These are phyloP conservation scores for Zygoascus ofunaensis DNA, from an alignment of 805 yeast genomes.

Conservation along the genomic window DNA sequence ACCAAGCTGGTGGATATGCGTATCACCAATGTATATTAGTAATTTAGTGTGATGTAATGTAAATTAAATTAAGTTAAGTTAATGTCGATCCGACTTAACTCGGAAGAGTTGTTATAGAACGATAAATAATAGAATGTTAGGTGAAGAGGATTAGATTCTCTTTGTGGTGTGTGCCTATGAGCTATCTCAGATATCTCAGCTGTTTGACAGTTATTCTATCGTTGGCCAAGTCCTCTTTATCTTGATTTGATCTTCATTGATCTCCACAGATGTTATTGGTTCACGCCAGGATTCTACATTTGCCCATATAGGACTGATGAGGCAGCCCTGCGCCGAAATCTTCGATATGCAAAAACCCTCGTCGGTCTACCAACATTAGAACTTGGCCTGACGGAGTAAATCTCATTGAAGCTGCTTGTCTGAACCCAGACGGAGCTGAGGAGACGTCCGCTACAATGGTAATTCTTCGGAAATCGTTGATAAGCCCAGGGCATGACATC, in stretches of 20 bases:
- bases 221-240: too few species aligned
- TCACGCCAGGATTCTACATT: conserved; percentile 22
- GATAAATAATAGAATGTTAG: neutral
- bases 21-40: conserved; percentile 19
- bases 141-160: neutral
- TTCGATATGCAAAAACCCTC: conserved; percentile 67
- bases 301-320: conserved; percentile 33
- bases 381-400: conserved; percentile 79
- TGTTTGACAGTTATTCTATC: too few species aligned
- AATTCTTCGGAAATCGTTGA: conserved; percentile 47
- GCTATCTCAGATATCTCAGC: too few species aligned
- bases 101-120: too few species aligned
- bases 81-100: too few species aligned
- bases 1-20: conserved; percentile 26
- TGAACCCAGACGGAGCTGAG: conserved; percentile 51
- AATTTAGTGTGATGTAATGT: neutral
- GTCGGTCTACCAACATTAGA: conserved; percentile 66
- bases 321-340: conserved; percentile 87
- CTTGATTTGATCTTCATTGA: too few species aligned
- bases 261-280: too few species aligned
- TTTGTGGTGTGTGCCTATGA: too few species aligned
- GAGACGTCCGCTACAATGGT: conserved; percentile 47
- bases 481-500: conserved; percentile 48
- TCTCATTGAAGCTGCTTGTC: conserved; percentile 69
- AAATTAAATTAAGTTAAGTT: neutral